Conservation (phyloP, 352 stramenopile genomes). For the Blastocystis sp. region DNA sequence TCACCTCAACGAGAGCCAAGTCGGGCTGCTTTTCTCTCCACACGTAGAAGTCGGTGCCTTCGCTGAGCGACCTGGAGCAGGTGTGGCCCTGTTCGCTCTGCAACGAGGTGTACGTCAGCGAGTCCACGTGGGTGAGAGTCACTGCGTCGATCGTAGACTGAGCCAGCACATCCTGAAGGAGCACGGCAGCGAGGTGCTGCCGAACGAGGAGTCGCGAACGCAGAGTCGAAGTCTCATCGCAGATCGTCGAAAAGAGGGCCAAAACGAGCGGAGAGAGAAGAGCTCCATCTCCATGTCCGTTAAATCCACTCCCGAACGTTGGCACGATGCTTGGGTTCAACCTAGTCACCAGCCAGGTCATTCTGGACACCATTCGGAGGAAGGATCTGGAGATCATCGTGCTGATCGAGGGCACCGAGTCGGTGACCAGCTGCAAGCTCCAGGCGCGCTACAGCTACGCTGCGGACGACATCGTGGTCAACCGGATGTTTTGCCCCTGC, state of each 20-base stretch:
- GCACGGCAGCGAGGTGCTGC: neutral
- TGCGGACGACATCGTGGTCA: conserved; percentile 78
- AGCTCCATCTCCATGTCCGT: neutral
- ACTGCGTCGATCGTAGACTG: neutral
- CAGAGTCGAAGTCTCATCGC: neutral
- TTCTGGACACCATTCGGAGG: conserved; percentile 68
- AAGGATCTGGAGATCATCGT: conserved; percentile 87
- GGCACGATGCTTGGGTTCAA: neutral
- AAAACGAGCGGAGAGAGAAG: neutral
- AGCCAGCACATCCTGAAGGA: neutral
- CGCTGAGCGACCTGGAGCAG: neutral
- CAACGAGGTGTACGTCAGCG: neutral
- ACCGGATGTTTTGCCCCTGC: conserved; percentile 84
- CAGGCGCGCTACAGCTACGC: conserved; percentile 91
- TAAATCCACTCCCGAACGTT: neutral
- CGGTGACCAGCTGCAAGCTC: conserved; percentile 83
- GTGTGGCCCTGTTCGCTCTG: neutral
- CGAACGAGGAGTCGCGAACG: neutral
- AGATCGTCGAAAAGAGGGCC: too few relatives aligned
- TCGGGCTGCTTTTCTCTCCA: neutral
- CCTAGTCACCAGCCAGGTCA: conserved; percentile 60
- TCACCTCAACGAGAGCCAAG: neutral
- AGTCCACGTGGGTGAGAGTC: neutral
- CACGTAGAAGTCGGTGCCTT: neutral
- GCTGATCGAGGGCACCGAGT: conserved; percentile 86